Percentiles rank a stretch among this genome's conserved stretches.
Evolutionary conservation across 257 asterid genomes (phyloP).

Genomic region (Solanum ossicruentum): DNA sequence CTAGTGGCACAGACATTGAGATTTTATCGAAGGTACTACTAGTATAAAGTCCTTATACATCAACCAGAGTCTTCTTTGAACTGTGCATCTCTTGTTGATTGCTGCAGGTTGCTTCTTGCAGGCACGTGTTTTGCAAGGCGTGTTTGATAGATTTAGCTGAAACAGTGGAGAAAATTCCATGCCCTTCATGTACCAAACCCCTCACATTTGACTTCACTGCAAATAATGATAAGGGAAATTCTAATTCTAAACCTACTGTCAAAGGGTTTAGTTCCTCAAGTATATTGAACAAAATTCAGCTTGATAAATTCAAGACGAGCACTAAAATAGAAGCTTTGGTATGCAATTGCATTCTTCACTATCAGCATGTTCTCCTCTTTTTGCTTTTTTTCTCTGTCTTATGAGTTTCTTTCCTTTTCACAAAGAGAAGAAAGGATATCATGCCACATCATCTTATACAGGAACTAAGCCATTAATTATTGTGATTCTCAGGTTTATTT

Average conservation of each 20-base stretch:
- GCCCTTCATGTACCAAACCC: conserved; percentile 69
- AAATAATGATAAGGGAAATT: conserved; percentile 24
- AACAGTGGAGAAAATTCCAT: conserved; percentile 49
- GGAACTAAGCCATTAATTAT: neutral
- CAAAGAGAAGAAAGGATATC: neutral
- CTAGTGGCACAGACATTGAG: neutral
- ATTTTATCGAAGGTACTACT: neutral
- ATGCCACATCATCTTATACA: neutral
- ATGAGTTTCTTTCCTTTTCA: neutral
- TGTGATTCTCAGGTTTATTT: neutral
- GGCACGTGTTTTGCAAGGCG: conserved; percentile 68
- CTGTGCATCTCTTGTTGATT: neutral
- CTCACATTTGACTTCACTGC: conserved; percentile 61
- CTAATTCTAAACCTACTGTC: conserved; percentile 29
- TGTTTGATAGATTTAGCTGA: conserved; percentile 60
- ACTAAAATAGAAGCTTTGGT: conserved; percentile 93
- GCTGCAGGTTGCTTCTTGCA: conserved; percentile 58
- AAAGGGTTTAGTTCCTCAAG: conserved; percentile 66
- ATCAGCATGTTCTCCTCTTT: neutral
- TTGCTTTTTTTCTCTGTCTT: conserved; percentile 13
- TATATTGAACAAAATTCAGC: conserved; percentile 61
- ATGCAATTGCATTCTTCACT: conserved; percentile 4
- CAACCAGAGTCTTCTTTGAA: neutral
- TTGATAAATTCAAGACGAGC: conserved; percentile 55
- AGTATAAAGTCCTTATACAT: neutral